These are phyloP conservation scores for Ophiobolus disseminans DNA, from an alignment of 2,329 filamentous ascomycete genomes.

Conservation along the genomic window DNA sequence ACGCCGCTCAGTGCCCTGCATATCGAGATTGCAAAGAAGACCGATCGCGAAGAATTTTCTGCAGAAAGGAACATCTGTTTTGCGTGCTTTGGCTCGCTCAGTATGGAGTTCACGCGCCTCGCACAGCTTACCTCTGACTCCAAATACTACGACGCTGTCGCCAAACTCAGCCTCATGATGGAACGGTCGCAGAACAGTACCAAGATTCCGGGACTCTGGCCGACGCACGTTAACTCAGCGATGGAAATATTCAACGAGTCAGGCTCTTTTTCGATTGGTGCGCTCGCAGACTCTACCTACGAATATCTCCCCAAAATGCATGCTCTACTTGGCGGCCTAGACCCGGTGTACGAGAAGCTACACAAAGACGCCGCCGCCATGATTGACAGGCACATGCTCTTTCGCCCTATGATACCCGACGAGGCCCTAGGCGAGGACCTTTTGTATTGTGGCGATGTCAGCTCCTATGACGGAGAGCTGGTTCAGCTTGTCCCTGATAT, in stretches of 20 bases:
- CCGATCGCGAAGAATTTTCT: conserved; percentile 33
- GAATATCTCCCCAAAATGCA: conserved; percentile 49
- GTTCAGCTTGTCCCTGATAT: conserved; percentile 55
- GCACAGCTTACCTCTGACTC: conserved; percentile 44
- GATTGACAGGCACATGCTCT: conserved; percentile 58
- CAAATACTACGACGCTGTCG: conserved; percentile 49
- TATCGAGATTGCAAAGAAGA: conserved; percentile 44
- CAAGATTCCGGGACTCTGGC: conserved; percentile 46
- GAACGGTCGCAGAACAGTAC: conserved; percentile 41
- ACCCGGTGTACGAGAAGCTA: conserved; percentile 58
- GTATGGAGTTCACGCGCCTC: conserved; percentile 50
- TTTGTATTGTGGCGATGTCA: conserved; percentile 47
- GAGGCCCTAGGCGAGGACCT: conserved; percentile 31
- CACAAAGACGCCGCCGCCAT: conserved; percentile 61
- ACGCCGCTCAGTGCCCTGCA: conserved; percentile 55
- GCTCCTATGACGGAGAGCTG: conserved; percentile 16
- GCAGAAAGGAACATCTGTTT: conserved; percentile 53
- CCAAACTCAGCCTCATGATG: conserved; percentile 41
- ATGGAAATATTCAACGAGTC: conserved; percentile 35
- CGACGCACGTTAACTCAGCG: conserved; percentile 49
- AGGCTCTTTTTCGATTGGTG: conserved; percentile 44
- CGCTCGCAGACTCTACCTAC: conserved; percentile 48
- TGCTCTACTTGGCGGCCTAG: conserved; percentile 49
- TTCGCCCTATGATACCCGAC: conserved; percentile 52
- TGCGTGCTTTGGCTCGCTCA: conserved; percentile 56